Evolutionary conservation across 2,329 filamentous ascomycete species (phyloP).

Genomic region (Aspergillus brasiliensis): DNA sequence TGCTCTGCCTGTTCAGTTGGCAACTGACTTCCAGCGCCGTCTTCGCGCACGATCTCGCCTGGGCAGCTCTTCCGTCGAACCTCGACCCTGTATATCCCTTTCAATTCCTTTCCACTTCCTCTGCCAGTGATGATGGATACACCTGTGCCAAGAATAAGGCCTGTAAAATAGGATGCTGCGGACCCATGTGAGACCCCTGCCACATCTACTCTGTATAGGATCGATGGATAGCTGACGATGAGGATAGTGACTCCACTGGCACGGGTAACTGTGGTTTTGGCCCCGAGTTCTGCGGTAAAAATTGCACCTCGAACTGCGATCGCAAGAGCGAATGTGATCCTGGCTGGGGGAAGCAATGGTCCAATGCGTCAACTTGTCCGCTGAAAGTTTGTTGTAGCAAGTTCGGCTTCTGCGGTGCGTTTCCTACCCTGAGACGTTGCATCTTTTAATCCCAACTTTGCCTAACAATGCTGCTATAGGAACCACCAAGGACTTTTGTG

Average conservation of each 20-base stretch:
- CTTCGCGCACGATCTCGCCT: background rate
- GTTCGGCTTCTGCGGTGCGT: conserved; percentile 9
- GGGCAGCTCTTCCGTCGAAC: background rate
- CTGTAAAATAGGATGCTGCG: conserved; percentile 13
- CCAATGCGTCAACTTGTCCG: background rate
- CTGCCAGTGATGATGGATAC: background rate
- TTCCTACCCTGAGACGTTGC: background rate
- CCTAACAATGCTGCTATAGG: background rate
- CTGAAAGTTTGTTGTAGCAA: conserved; percentile 8
- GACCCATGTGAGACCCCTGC: background rate
- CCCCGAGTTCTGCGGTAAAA: conserved; percentile 12
- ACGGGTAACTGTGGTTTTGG: conserved; percentile 19
- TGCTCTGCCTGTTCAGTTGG: background rate
- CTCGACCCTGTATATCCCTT: background rate
- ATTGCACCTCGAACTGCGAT: conserved; percentile 24
- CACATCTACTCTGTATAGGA: background rate
- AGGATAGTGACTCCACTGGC: conserved; percentile 10
- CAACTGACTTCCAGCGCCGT: background rate
- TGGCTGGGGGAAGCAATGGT: conserved; percentile 23
- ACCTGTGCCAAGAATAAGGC: conserved; percentile 10
- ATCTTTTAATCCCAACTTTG: background rate
- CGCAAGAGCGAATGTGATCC: conserved; percentile 29
- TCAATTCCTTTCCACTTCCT: background rate
- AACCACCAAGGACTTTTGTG: conserved; percentile 13
- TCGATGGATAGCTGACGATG: background rate